A percentile compares a stretch with the other conserved stretches of the same genome.
Evolutionary conservation across 1,284 basidiomycete genomes (phyloP).

Genomic region (Leccinum subrobustum): DNA sequence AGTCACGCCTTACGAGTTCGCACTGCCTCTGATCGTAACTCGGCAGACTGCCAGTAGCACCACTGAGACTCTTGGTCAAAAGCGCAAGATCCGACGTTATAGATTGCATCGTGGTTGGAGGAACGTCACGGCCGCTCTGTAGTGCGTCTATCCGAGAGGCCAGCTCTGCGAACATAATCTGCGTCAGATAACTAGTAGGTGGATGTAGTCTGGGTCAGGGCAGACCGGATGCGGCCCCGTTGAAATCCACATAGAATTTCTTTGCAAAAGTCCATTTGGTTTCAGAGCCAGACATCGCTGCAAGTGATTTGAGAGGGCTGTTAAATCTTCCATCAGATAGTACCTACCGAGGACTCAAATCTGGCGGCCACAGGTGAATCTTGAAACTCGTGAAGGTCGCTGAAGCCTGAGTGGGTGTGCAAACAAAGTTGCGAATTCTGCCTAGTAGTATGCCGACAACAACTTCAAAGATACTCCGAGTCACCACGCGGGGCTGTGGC

Average conservation of each 20-base stretch:
- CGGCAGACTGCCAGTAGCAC: conserved; percentile 62
- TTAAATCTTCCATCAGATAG: background rate
- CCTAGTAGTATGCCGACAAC: too few relatives aligned
- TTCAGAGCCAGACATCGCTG: conserved; percentile 22
- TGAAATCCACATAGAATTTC: conserved; percentile 26
- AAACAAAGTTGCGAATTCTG: background rate
- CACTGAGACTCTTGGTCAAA: conserved; percentile 57
- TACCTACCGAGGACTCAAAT: background rate
- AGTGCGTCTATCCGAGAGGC: conserved; percentile 23
- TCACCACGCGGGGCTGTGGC: too few relatives aligned
- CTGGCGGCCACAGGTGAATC: background rate
- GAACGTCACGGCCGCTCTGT: conserved; percentile 5
- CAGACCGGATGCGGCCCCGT: conserved; percentile 26
- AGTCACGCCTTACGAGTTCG: conserved; percentile 52
- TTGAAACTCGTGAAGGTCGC: too few relatives aligned
- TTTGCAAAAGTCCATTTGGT: conserved; percentile 32
- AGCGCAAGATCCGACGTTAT: conserved; percentile 47
- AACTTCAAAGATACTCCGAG: too few relatives aligned
- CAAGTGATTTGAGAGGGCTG: background rate
- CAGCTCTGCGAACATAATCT: conserved; percentile 21
- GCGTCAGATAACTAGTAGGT: conserved; percentile 16
- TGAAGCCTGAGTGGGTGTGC: background rate
- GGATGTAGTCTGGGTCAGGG: background rate
- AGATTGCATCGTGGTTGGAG: conserved; percentile 34
- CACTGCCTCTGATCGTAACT: conserved; percentile 73